Evolutionary conservation across 2,329 filamentous ascomycete species (phyloP).

Genomic region (Rhytidhysteron rufulum): DNA sequence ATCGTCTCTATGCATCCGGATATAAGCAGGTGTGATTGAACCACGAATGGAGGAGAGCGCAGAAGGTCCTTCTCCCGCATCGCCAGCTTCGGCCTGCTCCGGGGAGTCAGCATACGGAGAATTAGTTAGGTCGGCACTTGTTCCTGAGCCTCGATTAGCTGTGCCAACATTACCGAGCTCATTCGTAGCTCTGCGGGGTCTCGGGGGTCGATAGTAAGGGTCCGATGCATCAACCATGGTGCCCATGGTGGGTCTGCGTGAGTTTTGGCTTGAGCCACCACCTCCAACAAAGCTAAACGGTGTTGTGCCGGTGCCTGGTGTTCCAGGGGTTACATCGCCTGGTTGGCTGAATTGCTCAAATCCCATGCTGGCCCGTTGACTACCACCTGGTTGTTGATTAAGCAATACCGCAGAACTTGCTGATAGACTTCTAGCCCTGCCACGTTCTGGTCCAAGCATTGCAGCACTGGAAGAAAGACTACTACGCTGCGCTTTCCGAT

Average conservation of each 20-base stretch:
- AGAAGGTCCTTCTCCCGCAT: slow-evolving; percentile 31
- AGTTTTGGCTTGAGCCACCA: slow-evolving; percentile 44
- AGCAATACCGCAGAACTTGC: slow-evolving; percentile 61
- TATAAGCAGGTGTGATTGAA: slow-evolving; percentile 45
- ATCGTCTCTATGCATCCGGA: slow-evolving; percentile 45
- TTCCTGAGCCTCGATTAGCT: slow-evolving; percentile 44
- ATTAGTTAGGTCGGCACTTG: slow-evolving; percentile 46
- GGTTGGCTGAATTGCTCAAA: slow-evolving; percentile 53
- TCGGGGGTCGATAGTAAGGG: slow-evolving; percentile 84
- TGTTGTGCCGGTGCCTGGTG: slow-evolving; percentile 68
- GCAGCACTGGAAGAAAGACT: slow-evolving; percentile 79
- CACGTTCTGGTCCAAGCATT: slow-evolving; percentile 67
- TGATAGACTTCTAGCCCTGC: slow-evolving; percentile 56
- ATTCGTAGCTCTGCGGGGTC: slow-evolving; percentile 60
- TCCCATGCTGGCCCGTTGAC: slow-evolving; percentile 46
- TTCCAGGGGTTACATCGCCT: slow-evolving; percentile 56
- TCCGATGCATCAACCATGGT: slow-evolving; percentile 48
- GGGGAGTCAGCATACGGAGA: slow-evolving; percentile 44
- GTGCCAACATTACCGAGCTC: slow-evolving; percentile 47
- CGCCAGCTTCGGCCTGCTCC: slow-evolving; percentile 29
- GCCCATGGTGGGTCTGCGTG: slow-evolving; percentile 34
- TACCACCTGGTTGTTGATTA: slow-evolving; percentile 45
- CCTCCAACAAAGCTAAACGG: slow-evolving; percentile 68
- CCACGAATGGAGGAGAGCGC: slow-evolving; percentile 21
- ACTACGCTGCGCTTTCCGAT: slow-evolving; percentile 63